These are phyloP conservation scores for Metschnikowia cerradonensis DNA, from an alignment of 805 yeast species.

Conservation along the genomic window DNA sequence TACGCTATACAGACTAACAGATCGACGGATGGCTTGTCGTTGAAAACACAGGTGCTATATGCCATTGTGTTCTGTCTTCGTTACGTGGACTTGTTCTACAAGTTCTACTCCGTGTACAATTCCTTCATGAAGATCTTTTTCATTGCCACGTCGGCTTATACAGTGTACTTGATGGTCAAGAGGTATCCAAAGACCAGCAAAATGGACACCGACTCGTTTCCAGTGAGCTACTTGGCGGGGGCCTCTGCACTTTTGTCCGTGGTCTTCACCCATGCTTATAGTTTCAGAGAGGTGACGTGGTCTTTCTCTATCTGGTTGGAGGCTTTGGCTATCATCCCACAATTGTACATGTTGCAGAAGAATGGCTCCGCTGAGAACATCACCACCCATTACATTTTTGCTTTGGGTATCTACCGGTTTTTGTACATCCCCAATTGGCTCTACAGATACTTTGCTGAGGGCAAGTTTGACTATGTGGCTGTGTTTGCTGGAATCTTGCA, in stretches of 20 bases:
- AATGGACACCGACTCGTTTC: constrained; percentile 67
- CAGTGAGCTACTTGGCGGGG: constrained; percentile 62
- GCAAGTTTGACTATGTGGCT: constrained; percentile 63
- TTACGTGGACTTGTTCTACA: constrained; percentile 59
- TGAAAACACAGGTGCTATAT: constrained; percentile 83
- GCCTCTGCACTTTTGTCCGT: constrained; percentile 55
- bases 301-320: constrained; percentile 91
- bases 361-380: constrained; percentile 84
- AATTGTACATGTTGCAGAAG: constrained; percentile 82
- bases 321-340: constrained; percentile 88
- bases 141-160: constrained; percentile 70
- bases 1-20: constrained; percentile 60
- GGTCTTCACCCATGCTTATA: constrained; percentile 63
- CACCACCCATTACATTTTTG: constrained; percentile 90
- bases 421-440: constrained; percentile 94
- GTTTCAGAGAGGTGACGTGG: constrained; percentile 69
- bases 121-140: constrained; percentile 77
- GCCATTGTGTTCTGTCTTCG: constrained; percentile 68
- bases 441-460: constrained; percentile 71
- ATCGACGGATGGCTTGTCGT: constrained; percentile 78
- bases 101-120: constrained; percentile 67
- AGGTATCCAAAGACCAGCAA: constrained; percentile 58
- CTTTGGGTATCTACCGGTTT: constrained; percentile 85
- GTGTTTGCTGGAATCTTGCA: constrained; percentile 80
- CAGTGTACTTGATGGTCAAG: constrained; percentile 63